A percentile compares a stretch with the other conserved stretches of the same genome.
Conservation (phyloP, 75 land plant genomes). For the Pinus albicaulis region DNA sequence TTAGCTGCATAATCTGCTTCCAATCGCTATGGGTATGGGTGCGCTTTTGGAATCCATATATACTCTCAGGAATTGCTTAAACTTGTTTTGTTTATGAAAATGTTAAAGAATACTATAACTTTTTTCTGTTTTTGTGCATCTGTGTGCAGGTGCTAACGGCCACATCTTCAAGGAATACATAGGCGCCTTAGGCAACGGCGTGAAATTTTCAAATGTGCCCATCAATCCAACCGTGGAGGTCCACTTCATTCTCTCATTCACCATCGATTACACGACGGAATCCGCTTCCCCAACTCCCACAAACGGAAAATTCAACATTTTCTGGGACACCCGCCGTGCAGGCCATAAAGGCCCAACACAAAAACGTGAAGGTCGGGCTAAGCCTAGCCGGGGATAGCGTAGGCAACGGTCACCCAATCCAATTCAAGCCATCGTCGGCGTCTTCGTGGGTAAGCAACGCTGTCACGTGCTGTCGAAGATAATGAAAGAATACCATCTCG, state of each 20-base stretch:
- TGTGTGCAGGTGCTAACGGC: background rate
- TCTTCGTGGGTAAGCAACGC: slow-evolving; percentile 36
- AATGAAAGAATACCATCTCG: slow-evolving; percentile 26
- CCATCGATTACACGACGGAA: slow-evolving; percentile 27
- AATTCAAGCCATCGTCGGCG: slow-evolving; percentile 27
- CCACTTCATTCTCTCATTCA: slow-evolving; percentile 49
- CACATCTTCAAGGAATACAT: slow-evolving; percentile 26
- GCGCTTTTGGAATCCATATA: too few species aligned
- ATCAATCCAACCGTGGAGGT: slow-evolving; percentile 17
- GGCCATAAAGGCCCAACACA: slow-evolving; percentile 17
- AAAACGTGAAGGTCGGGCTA: slow-evolving; percentile 32
- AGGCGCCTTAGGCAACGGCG: slow-evolving; percentile 28
- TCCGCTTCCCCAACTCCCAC: slow-evolving; percentile 6
- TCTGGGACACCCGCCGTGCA: slow-evolving; percentile 45
- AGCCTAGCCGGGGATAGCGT: slow-evolving; percentile 42
- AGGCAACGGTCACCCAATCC: background rate
- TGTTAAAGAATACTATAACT: too few species aligned
- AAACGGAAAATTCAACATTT: slow-evolving; percentile 41
- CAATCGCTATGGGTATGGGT: too few species aligned
- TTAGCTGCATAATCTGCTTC: too few species aligned
- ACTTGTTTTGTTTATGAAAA: too few species aligned
- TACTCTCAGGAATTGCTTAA: too few species aligned
- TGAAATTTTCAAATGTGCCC: slow-evolving; percentile 23
- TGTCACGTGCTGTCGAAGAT: slow-evolving; percentile 26
- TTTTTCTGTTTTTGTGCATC: background rate